Percentiles rank a stretch among this genome's conserved stretches.
These are phyloP conservation scores for Pseudogymnoascus destructans DNA, from an alignment of 2,329 filamentous ascomycete species.

Conservation along the genomic window DNA sequence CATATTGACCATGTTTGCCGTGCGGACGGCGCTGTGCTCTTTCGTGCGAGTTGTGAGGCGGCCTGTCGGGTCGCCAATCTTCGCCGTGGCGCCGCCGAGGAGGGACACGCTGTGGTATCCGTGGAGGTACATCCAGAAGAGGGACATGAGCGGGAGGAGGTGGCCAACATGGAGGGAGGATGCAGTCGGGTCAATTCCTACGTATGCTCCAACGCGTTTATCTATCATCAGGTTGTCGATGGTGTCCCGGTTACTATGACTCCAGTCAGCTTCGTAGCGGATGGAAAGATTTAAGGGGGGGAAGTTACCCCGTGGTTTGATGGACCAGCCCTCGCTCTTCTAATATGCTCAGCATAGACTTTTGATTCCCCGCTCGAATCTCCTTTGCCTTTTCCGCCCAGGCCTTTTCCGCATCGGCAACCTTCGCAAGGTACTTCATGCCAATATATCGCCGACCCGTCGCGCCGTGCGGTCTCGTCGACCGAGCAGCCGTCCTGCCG, in stretches of 20 bases:
- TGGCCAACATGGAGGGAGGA: slow-evolving; percentile 70
- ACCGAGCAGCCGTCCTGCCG: slow-evolving; percentile 22
- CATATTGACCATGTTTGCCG: slow-evolving; percentile 54
- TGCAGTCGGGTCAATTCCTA: slow-evolving; percentile 72
- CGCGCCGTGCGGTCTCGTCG: slow-evolving; percentile 13
- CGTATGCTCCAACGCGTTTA: slow-evolving; percentile 60
- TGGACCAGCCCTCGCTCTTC: slow-evolving; percentile 63
- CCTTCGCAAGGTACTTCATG: slow-evolving; percentile 27
- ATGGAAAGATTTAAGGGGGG: background rate
- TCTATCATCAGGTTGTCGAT: slow-evolving; percentile 51
- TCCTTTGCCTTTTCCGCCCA: slow-evolving; percentile 37
- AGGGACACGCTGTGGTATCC: slow-evolving; percentile 57
- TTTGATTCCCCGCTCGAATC: slow-evolving; percentile 37
- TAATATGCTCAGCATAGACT: slow-evolving; percentile 48
- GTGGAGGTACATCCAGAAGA: slow-evolving; percentile 74
- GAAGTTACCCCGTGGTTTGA: slow-evolving; percentile 55
- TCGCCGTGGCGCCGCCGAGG: slow-evolving; percentile 61
- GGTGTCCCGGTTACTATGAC: slow-evolving; percentile 29
- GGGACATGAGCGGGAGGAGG: slow-evolving; percentile 65
- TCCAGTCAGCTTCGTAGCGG: slow-evolving; percentile 11
- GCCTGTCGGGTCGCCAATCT: slow-evolving; percentile 67
- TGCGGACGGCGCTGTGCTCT: slow-evolving; percentile 38
- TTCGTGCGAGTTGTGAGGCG: slow-evolving; percentile 48
- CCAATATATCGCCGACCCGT: slow-evolving; percentile 20
- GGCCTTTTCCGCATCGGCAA: slow-evolving; percentile 22